Evolutionary conservation across 1,139 yeast genomes (phyloP), one percentile per base, ranked within the genome.

Genomic region (Candida frijolesensis): DNA sequence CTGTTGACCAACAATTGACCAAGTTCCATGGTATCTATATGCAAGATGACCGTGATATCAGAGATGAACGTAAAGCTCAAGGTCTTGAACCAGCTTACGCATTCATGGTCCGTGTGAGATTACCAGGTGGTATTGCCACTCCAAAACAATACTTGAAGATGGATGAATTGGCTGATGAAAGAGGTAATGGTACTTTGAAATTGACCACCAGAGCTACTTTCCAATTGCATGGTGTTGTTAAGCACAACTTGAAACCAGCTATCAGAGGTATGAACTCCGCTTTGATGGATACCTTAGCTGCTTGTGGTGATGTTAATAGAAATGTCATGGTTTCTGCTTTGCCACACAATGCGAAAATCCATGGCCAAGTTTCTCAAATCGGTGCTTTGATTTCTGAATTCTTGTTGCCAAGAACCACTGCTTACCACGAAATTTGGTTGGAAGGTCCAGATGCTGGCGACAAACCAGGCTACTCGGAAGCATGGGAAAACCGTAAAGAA

Each of bases 281-380:
- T 11, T 80, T 92, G 61, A 81, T 94, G 84, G 98, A 94, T 66
- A 92, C 98, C 12, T 81, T 94, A 54, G 98, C 96, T 55, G 99
- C 98, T 2, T 92, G 97, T 79, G 99, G 99, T 77, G 99, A 94
- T 74, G 98, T 92, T 42, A 89, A 90, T 73, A 88, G 98, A 81
- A 92, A 92, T 66, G 97, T 92, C 46, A 92, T 92, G 85, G 80
- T 89, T 51, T 83, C 95, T 54, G 96, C 97, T 11, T 77, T 90
- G 46, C 97, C 98, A 22, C 82, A 81, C 44, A 90, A 90, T 65
- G 89, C 94, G 46, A 85, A 85, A 64, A 80, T 92, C 50, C 98
- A 92, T 67, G 72, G 76, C 37, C 95, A 91, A 71, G 80, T 92
- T 57, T 78, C 86, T 42, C 75, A 77, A 15, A 70, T 80, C 49